A percentile compares a stretch with the other conserved stretches of the same genome.
phyloP scores from a whole-genome alignment of 352 stramenopile genomes.

The Phytophthora citrophthora region DNA sequence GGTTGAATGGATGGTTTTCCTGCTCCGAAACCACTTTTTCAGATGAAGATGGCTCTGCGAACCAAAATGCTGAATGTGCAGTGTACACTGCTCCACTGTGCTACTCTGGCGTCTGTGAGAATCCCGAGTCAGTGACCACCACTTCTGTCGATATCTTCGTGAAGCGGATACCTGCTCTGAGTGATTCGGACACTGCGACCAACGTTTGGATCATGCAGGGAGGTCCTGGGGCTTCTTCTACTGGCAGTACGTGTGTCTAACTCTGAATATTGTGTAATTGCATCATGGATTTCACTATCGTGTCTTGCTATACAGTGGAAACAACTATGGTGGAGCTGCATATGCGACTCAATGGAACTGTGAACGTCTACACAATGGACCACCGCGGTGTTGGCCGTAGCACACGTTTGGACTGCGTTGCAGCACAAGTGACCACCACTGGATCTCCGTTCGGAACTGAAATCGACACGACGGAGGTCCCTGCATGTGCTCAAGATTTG shows the following conservation, averaged over 20 bases:
- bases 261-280: not conserved
- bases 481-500: constrained; percentile 42
- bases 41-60: constrained; percentile 11
- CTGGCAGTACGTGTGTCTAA: constrained; percentile 31
- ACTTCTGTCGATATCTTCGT: constrained; percentile 42
- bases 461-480: constrained; percentile 35
- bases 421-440: constrained; percentile 38
- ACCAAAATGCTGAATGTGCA: constrained; percentile 37
- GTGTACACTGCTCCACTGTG: constrained; percentile 42
- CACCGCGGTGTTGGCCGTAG: constrained; percentile 52
- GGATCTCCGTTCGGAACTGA: constrained; percentile 32
- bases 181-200: constrained; percentile 11
- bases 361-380: constrained; percentile 68
- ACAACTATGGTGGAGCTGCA: constrained; percentile 41
- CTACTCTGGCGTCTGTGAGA: constrained; percentile 35
- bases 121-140: constrained; percentile 1
- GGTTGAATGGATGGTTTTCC: constrained; percentile 40
- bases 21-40: constrained; percentile 37
- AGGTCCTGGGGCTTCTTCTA: constrained; percentile 42
- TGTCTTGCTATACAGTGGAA: constrained; percentile 36
- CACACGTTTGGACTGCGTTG: constrained; percentile 42
- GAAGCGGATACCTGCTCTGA: constrained; percentile 35
- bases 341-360: constrained; percentile 23
- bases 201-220: constrained; percentile 55
- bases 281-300: not conserved